Evolutionary conservation across 192 early-diverging fungal species (phyloP), one percentile per base, ranked within the genome.

Genomic region (Gryganskiella cystojenkinii): DNA sequence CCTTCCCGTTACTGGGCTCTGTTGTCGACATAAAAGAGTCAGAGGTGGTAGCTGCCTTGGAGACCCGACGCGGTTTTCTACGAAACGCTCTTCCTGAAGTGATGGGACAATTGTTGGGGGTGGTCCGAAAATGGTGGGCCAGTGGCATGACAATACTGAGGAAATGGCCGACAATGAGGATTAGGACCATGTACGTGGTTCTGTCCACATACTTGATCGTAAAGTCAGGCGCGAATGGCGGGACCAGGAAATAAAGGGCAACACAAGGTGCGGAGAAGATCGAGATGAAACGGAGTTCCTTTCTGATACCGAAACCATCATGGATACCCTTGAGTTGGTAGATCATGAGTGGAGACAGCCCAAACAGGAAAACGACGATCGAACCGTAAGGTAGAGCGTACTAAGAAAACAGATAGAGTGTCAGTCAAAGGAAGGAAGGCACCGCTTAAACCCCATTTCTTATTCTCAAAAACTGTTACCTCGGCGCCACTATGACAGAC

Each of bases 301-400:
- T 82, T 24, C 85, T 67, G 44, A 90, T 86, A 40, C 87, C 87
- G 27, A 84, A 87, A 14, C 86, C 86, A 58, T 90, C 89, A 13
- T 84, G 68, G 59, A 67, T 46, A 0, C 66, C 59, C 58, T 75
- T 79, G n/a, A 86, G 67, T n/a, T 80, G 79, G 62, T 78, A 82
- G 17, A 84, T 71, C 44, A 88, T 61, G 11, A 81, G 40, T 0
- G 89, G 89, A 11, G 80, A 81, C n/a, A 85, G 53, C 3, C 83
- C 20, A 31, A 84, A 81, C 19, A 85, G 71, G 62, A 84, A 88
- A 27, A 70, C 24, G 27, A 78, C 24, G 37, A 47, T 33, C 3
- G 66, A 40, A 13, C 34, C 7, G 46, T 73, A 69, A 9, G 61
- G 61, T 3, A 63, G 59, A 14, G 44, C 4, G n/a, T 58, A 81